These are phyloP conservation scores for Prosopis cineraria DNA, from an alignment of 306 rosid genomes.

Conservation along the genomic window DNA sequence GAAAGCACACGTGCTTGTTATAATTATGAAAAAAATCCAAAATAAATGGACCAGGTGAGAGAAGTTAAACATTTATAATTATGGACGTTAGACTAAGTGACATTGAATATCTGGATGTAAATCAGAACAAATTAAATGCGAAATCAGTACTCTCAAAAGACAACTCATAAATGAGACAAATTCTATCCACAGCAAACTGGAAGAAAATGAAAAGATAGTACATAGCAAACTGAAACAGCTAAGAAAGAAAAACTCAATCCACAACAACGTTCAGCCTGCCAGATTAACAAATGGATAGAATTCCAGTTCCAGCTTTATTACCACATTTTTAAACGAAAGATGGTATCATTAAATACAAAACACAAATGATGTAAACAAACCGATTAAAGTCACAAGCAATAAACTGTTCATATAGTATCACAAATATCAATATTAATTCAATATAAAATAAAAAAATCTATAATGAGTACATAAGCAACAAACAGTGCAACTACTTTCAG, in stretches of 20 bases:
- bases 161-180: neutral
- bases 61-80: neutral
- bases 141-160: neutral
- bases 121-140: neutral
- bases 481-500: too few species aligned
- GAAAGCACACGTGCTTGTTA: neutral
- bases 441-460: too few species aligned
- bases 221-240: neutral
- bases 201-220: neutral
- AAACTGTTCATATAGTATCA: too few species aligned
- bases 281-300: neutral
- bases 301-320: neutral
- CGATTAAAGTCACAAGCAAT: too few species aligned
- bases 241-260: neutral
- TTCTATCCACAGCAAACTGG: neutral
- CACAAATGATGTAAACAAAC: neutral
- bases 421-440: too few species aligned
- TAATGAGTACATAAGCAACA: too few species aligned
- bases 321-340: neutral
- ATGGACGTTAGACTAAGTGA: neutral
- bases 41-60: neutral
- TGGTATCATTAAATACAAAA: neutral
- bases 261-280: neutral
- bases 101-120: neutral
- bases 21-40: neutral